phyloP scores from a whole-genome alignment of 495 filamentous ascomycete species.

The Neurospora intermedia region DNA sequence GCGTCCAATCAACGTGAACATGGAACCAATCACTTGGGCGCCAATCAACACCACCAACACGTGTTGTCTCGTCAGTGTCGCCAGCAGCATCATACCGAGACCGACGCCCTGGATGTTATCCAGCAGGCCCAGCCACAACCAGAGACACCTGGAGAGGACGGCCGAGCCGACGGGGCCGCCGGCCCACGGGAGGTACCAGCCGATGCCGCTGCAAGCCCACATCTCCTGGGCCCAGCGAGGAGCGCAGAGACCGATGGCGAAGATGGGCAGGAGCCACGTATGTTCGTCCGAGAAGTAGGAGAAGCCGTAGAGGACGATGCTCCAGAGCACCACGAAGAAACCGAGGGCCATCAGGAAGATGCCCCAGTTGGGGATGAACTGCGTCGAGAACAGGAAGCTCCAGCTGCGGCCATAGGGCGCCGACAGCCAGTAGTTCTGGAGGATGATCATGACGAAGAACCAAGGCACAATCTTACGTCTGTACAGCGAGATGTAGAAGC shows the following conservation, averaged over 20 bases:
- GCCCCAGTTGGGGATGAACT: constrained; percentile 41
- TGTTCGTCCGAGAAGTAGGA: constrained; percentile 41
- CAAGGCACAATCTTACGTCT: constrained; percentile 50
- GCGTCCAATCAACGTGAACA: constrained; percentile 47
- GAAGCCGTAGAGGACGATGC: constrained; percentile 36
- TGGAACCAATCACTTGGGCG: constrained; percentile 45
- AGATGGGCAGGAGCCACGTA: constrained; percentile 56
- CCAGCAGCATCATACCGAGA: constrained; percentile 53
- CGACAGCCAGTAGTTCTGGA: constrained; percentile 59
- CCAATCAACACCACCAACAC: constrained; percentile 43
- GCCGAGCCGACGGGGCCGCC: constrained; percentile 38
- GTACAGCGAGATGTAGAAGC: constrained; percentile 44
- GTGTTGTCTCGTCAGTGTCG: constrained; percentile 52
- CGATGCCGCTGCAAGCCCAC: constrained; percentile 49
- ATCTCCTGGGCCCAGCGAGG: constrained; percentile 58
- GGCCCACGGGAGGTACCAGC: constrained; percentile 50
- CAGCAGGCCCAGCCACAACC: constrained; percentile 56
- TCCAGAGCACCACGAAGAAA: constrained; percentile 53
- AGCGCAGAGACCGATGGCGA: constrained; percentile 52
- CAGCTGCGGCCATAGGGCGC: constrained; percentile 53
- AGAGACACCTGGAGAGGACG: constrained; percentile 42
- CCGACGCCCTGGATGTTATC: constrained; percentile 53
- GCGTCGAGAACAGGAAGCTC: constrained; percentile 46
- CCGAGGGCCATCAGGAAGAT: constrained; percentile 41
- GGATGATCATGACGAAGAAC: constrained; percentile 50